These are phyloP conservation scores for Boletus rubescentipes DNA, from an alignment of 768 basidiomycete genomes.

Conservation along the genomic window DNA sequence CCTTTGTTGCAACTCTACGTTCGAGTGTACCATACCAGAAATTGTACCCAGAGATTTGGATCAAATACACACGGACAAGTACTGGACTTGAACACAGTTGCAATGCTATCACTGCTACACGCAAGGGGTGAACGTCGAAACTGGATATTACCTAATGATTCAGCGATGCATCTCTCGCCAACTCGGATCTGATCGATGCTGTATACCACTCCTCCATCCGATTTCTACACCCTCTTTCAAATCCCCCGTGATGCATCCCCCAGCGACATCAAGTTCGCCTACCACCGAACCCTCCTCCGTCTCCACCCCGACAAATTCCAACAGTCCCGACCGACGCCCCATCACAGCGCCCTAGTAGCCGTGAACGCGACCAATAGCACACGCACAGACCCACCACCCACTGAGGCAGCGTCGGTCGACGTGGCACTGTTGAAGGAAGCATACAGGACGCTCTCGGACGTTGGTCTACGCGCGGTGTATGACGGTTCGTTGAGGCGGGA, in stretches of 20 bases:
- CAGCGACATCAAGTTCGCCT: constrained; percentile 65
- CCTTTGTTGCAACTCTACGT: too few relatives aligned
- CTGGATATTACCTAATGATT: too few relatives aligned
- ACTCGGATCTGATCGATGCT: too few relatives aligned
- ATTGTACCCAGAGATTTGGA: too few relatives aligned
- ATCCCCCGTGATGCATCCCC: constrained; percentile 48
- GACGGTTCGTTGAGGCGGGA: constrained; percentile 35
- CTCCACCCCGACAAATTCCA: constrained; percentile 61
- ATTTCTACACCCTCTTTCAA: constrained; percentile 64
- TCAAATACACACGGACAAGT: too few relatives aligned
- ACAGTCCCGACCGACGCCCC: constrained; percentile 8
- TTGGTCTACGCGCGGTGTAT: constrained; percentile 48
- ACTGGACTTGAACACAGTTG: too few relatives aligned
- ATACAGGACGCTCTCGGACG: constrained; percentile 57
- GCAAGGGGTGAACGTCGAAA: too few relatives aligned
- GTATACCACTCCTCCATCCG: constrained; percentile 2
- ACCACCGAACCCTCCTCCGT: constrained; percentile 62
- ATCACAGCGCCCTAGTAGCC: constrained; percentile 13
- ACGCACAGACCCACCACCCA: background rate
- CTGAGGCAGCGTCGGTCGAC: constrained; percentile 29
- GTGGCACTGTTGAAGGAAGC: constrained; percentile 67
- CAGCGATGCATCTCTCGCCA: too few relatives aligned
- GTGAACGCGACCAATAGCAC: constrained; percentile 20
- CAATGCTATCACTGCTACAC: too few relatives aligned
- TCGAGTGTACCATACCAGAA: too few relatives aligned